Conservation (phyloP, 2,329 filamentous ascomycete genomes). For the Arthrinium phaeospermum region DNA sequence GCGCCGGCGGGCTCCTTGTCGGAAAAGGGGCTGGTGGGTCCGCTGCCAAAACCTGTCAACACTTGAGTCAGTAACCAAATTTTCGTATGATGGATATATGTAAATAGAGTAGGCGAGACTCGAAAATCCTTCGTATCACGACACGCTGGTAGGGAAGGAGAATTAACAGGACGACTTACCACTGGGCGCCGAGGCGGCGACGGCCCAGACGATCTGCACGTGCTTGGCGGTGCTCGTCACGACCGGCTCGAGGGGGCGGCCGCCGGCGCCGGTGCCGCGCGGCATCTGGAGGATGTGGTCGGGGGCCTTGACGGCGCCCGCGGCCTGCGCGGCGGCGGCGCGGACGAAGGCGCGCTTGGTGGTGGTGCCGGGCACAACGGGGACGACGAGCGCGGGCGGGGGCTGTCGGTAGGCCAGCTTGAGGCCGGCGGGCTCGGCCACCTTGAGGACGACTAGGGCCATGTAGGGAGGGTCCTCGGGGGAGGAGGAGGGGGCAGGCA, state of each 20-base stretch:
- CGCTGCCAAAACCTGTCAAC: background rate
- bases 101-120: background rate
- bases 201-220: background rate
- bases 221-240: background rate
- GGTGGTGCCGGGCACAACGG: background rate
- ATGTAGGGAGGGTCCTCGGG: background rate
- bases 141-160: too few relatives aligned
- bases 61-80: too few relatives aligned
- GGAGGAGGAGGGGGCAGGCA: background rate
- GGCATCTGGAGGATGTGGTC: conserved; percentile 3
- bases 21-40: background rate
- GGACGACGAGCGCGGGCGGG: background rate
- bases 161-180: background rate
- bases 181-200: background rate
- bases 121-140: background rate
- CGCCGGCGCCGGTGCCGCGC: background rate
- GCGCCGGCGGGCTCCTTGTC: background rate
- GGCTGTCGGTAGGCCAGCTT: background rate
- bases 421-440: background rate
- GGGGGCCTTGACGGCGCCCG: background rate
- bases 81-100: too few relatives aligned
- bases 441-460: background rate
- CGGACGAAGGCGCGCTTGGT: conserved; percentile 9
- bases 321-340: background rate
- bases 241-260: background rate